Conservation (phyloP, 441 rosid genomes). For the Corymbia citriodora region DNA sequence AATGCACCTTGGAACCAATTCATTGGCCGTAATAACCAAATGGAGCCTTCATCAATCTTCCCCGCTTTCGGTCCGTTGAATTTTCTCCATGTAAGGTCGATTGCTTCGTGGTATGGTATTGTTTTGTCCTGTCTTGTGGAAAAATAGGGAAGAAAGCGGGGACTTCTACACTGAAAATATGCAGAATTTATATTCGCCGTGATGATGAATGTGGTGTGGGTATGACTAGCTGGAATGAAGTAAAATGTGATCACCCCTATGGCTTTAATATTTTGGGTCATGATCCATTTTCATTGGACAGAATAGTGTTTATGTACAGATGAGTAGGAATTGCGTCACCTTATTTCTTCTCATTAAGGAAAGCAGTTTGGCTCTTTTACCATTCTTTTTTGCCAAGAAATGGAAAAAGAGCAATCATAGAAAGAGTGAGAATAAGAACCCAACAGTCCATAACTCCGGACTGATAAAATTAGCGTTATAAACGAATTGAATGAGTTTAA, state of each 20-base stretch:
- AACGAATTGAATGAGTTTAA: not conserved
- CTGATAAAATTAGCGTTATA: not conserved
- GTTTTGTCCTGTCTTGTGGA: too few species aligned
- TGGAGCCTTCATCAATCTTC: not conserved
- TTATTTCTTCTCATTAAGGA: too few species aligned
- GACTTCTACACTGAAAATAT: too few species aligned
- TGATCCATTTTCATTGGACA: not conserved
- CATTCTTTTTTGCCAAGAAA: too few species aligned
- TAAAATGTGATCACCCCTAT: too few species aligned
- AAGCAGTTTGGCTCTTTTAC: too few species aligned
- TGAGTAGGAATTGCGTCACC: too few species aligned
- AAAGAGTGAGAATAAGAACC: not conserved
- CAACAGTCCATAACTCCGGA: not conserved
- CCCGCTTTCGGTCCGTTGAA: not conserved
- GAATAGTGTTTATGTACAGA: not conserved
- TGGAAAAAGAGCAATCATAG: not conserved
- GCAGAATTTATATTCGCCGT: too few species aligned
- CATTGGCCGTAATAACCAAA: not conserved
- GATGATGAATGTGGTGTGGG: too few species aligned
- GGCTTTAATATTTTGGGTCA: not conserved
- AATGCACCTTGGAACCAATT: not conserved
- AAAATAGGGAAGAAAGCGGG: too few species aligned
- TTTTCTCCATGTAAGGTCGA: not conserved
- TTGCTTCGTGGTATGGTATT: not conserved
- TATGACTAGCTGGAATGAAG: too few species aligned